phyloP scores from a whole-genome alignment of 192 early-diverging fungal genomes.

The Pilaira anomala region DNA sequence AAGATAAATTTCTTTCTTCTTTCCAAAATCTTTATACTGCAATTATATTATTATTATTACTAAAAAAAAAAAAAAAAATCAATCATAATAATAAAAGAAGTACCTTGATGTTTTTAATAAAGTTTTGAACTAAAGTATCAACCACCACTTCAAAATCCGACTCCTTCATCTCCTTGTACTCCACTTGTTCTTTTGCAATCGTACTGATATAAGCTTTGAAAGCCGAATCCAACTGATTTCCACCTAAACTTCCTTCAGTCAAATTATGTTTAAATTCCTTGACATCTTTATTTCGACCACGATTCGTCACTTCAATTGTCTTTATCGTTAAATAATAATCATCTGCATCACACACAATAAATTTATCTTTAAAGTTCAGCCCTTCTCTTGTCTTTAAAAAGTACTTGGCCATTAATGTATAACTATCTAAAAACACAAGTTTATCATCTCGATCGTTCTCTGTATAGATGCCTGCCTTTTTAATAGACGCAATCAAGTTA shows the following conservation, averaged over 20 bases:
- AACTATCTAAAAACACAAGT: conserved; percentile 1
- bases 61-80: no score
- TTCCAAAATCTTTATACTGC: background rate
- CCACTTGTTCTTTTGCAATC: conserved; percentile 46
- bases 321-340: conserved; percentile 19
- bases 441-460: conserved; percentile 1
- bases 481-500: background rate
- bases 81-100: no score
- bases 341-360: conserved; percentile 54
- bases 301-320: background rate
- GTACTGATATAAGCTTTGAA: conserved; percentile 45
- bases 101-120: no score
- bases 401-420: background rate
- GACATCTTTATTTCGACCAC: conserved; percentile 35
- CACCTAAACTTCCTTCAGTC: conserved; percentile 43
- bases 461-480: background rate
- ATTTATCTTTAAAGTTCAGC: conserved; percentile 33
- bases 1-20: background rate
- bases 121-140: background rate
- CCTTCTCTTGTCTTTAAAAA: background rate
- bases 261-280: conserved; percentile 36
- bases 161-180: conserved; percentile 41
- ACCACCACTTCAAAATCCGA: conserved; percentile 56
- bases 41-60: background rate
- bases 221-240: conserved; percentile 44